These are phyloP conservation scores for Lipomyces yamadae DNA, from an alignment of 805 yeast species.

Conservation along the genomic window DNA sequence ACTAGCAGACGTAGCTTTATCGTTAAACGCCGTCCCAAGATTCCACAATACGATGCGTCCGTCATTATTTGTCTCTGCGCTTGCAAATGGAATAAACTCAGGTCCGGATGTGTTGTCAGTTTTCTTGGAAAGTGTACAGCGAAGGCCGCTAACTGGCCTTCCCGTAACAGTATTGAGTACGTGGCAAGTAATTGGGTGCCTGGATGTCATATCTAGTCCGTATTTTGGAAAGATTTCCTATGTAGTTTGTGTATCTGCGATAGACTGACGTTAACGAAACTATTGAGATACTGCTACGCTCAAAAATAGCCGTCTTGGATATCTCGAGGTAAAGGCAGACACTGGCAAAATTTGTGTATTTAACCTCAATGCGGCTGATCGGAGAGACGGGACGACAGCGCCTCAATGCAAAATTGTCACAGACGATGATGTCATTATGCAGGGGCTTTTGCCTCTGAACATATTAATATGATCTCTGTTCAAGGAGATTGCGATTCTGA, in stretches of 20 bases:
- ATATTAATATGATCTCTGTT: too few relatives aligned
- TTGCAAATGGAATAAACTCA: slow-evolving; percentile 57
- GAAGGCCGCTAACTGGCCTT: slow-evolving; percentile 77
- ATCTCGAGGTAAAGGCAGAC: too few relatives aligned
- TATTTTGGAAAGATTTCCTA: background rate
- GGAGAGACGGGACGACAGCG: too few relatives aligned
- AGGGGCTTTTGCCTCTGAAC: too few relatives aligned
- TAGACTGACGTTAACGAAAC: background rate
- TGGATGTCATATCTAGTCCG: slow-evolving; percentile 37
- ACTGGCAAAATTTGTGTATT: too few relatives aligned
- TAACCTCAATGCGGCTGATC: too few relatives aligned
- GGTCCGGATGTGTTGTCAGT: slow-evolving; percentile 28
- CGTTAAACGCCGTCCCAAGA: background rate
- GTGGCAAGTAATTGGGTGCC: slow-evolving; percentile 82
- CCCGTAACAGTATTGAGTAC: slow-evolving; percentile 84
- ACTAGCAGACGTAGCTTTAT: background rate
- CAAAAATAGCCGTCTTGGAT: too few relatives aligned
- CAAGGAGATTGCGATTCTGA: too few relatives aligned
- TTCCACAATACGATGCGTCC: slow-evolving; percentile 80
- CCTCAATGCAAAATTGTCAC: too few relatives aligned
- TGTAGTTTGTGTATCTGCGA: background rate
- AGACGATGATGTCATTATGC: too few relatives aligned
- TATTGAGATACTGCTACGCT: background rate
- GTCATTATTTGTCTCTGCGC: slow-evolving; percentile 73
- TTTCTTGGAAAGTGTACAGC: slow-evolving; percentile 54